Evolutionary conservation across 1,139 yeast genomes (phyloP).

Genomic region (Blastobotrys arbuscula): DNA sequence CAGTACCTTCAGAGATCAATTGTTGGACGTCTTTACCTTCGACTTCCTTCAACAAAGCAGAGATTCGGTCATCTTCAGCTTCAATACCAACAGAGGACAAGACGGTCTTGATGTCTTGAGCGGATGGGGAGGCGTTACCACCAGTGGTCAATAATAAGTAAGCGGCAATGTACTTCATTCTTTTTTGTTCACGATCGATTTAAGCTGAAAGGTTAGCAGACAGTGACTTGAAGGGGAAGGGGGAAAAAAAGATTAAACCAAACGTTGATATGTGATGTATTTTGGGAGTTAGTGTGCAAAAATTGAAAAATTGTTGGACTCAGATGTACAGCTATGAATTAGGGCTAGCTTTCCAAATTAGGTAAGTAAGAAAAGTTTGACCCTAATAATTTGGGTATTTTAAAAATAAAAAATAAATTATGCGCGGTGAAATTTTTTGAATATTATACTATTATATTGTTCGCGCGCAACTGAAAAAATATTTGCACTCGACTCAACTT

Average conservation of each 20-base stretch:
- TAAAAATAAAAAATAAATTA: no score
- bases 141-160: slow-evolving; percentile 44
- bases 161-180: slow-evolving; percentile 47
- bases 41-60: slow-evolving; percentile 79
- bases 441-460: no score
- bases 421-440: no score
- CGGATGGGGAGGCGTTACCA: slow-evolving; percentile 70
- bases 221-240: slow-evolving; percentile 44
- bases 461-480: no score
- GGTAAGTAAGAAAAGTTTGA: no score
- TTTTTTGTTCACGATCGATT: slow-evolving; percentile 44
- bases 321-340: no score
- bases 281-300: neutral
- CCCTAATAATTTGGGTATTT: no score
- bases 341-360: no score
- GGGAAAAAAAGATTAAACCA: neutral
- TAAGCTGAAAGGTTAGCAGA: slow-evolving; percentile 50
- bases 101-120: slow-evolving; percentile 82
- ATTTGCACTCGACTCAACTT: no score
- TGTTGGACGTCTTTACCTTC: slow-evolving; percentile 92
- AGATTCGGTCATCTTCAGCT: slow-evolving; percentile 85
- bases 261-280: neutral
- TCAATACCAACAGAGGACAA: slow-evolving; percentile 93
- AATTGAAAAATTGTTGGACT: no score
- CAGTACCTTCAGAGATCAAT: slow-evolving; percentile 92